phyloP scores from a whole-genome alignment of 2,329 filamentous ascomycete species.

The Fusarium musae region DNA sequence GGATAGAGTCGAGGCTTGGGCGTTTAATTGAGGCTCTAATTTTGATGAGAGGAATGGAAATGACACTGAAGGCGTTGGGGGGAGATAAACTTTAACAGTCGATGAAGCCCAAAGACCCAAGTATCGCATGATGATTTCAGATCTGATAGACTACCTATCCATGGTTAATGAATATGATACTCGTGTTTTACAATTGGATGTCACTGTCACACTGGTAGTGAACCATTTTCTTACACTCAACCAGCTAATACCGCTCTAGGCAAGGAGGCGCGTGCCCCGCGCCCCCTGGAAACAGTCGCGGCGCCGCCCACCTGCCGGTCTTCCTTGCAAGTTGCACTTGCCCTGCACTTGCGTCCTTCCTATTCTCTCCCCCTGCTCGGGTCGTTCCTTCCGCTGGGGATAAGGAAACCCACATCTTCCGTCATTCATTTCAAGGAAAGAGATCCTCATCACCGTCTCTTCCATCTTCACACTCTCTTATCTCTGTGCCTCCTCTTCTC shows the following conservation, averaged over 20 bases:
- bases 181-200: constrained; percentile 1
- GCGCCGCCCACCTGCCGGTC: constrained; percentile 30
- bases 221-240: not conserved
- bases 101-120: not conserved
- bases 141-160: not conserved
- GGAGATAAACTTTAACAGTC: constrained; percentile 1
- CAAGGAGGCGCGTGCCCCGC: constrained; percentile 33
- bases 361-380: not conserved
- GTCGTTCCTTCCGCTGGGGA: not conserved
- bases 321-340: not conserved
- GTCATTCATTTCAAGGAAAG: constrained; percentile 24
- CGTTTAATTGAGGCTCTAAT: not conserved
- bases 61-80: not conserved
- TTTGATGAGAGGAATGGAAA: constrained; percentile 2
- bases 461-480: not conserved
- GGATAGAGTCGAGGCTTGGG: constrained; percentile 12
- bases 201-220: not conserved
- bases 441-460: constrained; percentile 4
- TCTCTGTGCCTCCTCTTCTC: not conserved
- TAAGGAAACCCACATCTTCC: constrained; percentile 19
- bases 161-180: not conserved
- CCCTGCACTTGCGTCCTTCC: not conserved
- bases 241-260: constrained; percentile 15
- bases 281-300: constrained; percentile 18
- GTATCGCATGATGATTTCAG: not conserved